Base-by-base conservation (phyloP, 305 asterid species). In the Withania somnifera region DNA sequence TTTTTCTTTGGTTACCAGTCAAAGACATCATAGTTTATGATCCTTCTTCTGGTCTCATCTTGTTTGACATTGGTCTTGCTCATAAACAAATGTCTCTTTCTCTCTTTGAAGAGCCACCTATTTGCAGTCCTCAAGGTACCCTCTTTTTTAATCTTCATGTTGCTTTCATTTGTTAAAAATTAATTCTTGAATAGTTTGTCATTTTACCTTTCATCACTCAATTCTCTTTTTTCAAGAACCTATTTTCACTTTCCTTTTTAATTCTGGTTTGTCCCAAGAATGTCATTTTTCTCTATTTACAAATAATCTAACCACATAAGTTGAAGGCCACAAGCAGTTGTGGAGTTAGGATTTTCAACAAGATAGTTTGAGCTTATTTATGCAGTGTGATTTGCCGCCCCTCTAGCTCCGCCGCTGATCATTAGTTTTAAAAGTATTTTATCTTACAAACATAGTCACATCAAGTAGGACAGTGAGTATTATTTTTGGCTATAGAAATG, bases 1-100 rank as follows among this genome's bases (percentile, higher is more conserved):
- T 95, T 2, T 95, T 95, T 38, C 66, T 95, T n/a, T 95, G 98
- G 99, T 80, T 95, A 24, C 98, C 99, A 3, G 97, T 95, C 7
- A 95, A 91, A 83, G 99, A 89, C 19, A 95, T 95, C 67, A 92
- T 93, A 4, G 99, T 95, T 2, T 60, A 79, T 56, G 98, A 95
- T 86, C 98, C 99, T 60, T 86, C 92, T 0, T 91, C 98, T 28
- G 99, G 99, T 5, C 66, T 95, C 6, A 95, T 95, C 58, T 50
- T 95, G 51, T 93, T 95, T 60, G 97, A 95, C 60, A 95, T 95
- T 75, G 99, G 99, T 0, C 82, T 95, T 26, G 99, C 99, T 68
- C 90, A 91, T 61, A 93, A 91, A 19, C 98, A 93, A 82, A 87
- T 95, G 92, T 89, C 98, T 17, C 89, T 95, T 50, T 92, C 98